Evolutionary conservation across 2,329 filamentous ascomycete genomes (phyloP).

Genomic region (Diaporthe nobilis): DNA sequence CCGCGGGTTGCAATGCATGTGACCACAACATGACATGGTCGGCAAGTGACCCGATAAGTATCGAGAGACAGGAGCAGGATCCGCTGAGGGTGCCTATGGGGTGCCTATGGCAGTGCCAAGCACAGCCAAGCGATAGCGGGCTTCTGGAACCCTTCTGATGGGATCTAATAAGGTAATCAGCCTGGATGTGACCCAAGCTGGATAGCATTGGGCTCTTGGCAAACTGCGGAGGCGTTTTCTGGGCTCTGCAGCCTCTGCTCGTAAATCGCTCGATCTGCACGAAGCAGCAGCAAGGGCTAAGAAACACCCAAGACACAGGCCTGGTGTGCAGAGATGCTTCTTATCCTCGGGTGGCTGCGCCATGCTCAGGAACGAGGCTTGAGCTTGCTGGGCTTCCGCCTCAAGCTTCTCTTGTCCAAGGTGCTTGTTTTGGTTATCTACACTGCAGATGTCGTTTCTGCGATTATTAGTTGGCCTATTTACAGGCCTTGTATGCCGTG

Average conservation of each 20-base stretch:
- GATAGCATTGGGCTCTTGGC: slow-evolving; percentile 24
- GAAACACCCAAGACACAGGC: not conserved
- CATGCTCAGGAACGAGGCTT: slow-evolving; percentile 23
- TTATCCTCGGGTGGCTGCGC: slow-evolving; percentile 20
- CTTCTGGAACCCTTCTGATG: slow-evolving; percentile 29
- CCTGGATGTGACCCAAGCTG: slow-evolving; percentile 16
- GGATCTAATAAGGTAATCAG: slow-evolving; percentile 25
- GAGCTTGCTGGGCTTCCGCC: slow-evolving; percentile 16
- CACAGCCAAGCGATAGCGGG: slow-evolving; percentile 28
- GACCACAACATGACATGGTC: slow-evolving; percentile 18
- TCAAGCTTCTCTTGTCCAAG: slow-evolving; percentile 25
- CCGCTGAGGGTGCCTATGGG: slow-evolving; percentile 2
- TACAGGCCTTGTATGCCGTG: not conserved
- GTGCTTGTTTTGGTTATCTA: not conserved
- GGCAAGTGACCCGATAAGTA: slow-evolving; percentile 16
- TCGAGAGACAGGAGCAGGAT: not conserved
- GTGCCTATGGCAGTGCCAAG: slow-evolving; percentile 30
- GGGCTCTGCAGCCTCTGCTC: no score
- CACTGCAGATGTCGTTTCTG: not conserved
- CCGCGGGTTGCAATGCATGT: slow-evolving; percentile 15
- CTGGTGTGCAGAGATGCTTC: slow-evolving; percentile 9
- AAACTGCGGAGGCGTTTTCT: slow-evolving; percentile 18
- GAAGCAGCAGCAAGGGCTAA: slow-evolving; percentile 2
- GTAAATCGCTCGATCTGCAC: slow-evolving; percentile 12
- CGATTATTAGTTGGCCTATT: not conserved